Evolutionary conservation across 2,329 filamentous ascomycete genomes (phyloP).

Genomic region (Mariannaea sp.): DNA sequence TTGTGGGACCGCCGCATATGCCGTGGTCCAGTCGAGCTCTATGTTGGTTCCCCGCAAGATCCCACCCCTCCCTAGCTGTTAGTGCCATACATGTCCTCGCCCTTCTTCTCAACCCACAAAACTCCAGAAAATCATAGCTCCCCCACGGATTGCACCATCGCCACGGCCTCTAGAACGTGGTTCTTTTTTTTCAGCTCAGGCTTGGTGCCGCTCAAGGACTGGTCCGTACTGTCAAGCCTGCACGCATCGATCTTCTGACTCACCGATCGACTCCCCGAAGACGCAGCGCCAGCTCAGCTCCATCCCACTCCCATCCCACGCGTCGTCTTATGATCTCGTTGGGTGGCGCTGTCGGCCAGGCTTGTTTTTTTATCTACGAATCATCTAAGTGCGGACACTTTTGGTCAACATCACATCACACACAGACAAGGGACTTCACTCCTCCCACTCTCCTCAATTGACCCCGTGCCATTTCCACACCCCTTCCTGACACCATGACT

Average conservation of each 20-base stretch:
- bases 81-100: slow-evolving; percentile 20
- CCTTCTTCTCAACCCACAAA: slow-evolving; percentile 29
- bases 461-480: slow-evolving; percentile 11
- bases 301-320: slow-evolving; percentile 19
- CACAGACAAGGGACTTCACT: neutral
- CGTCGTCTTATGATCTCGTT: too few species aligned
- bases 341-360: slow-evolving; percentile 10
- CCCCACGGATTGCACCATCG: slow-evolving; percentile 35
- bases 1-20: slow-evolving; percentile 31
- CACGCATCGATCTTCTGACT: slow-evolving; percentile 13
- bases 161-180: slow-evolving; percentile 23
- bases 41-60: slow-evolving; percentile 12
- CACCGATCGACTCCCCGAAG: slow-evolving; percentile 20
- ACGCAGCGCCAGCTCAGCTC: slow-evolving; percentile 8
- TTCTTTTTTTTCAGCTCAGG: slow-evolving; percentile 18
- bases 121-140: slow-evolving; percentile 30
- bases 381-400: neutral
- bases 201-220: neutral
- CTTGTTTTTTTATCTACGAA: slow-evolving; percentile 4
- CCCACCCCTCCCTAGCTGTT: slow-evolving; percentile 15
- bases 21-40: slow-evolving; percentile 20
- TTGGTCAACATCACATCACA: slow-evolving; percentile 1
- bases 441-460: neutral
- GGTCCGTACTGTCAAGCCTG: slow-evolving; percentile 7
- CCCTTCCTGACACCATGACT: slow-evolving; percentile 33